phyloP scores from a whole-genome alignment of 495 filamentous ascomycete species.

The Alectoria sarmentosa region DNA sequence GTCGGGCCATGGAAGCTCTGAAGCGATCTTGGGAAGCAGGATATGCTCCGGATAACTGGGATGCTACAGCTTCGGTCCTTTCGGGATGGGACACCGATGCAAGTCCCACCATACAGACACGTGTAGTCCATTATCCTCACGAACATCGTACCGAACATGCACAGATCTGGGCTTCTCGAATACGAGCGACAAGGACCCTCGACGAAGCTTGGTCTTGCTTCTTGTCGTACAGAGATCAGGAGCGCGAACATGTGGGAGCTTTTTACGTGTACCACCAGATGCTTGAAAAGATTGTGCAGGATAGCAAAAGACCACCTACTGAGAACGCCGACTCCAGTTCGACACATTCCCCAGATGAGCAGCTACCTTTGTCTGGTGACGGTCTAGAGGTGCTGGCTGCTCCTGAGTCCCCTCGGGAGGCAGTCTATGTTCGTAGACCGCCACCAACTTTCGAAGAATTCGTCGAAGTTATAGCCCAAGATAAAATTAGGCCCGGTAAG shows the following conservation, averaged over 20 bases:
- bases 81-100: slow-evolving; percentile 63
- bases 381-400: slow-evolving; percentile 49
- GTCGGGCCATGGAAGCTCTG: slow-evolving; percentile 51
- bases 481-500: slow-evolving; percentile 38
- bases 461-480: slow-evolving; percentile 44
- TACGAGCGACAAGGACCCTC: slow-evolving; percentile 54
- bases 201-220: slow-evolving; percentile 71
- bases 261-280: slow-evolving; percentile 48
- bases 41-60: slow-evolving; percentile 49
- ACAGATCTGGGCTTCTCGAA: slow-evolving; percentile 34
- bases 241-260: background rate
- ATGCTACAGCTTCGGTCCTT: slow-evolving; percentile 47
- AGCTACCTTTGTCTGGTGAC: slow-evolving; percentile 50
- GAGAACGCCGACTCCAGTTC: background rate
- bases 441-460: slow-evolving; percentile 50
- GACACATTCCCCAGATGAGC: background rate
- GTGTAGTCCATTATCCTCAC: slow-evolving; percentile 31
- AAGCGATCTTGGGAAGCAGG: slow-evolving; percentile 58
- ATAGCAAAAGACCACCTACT: slow-evolving; percentile 28
- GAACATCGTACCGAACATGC: background rate
- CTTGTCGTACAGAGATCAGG: slow-evolving; percentile 40
- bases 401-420: slow-evolving; percentile 49
- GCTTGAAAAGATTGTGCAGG: slow-evolving; percentile 51
- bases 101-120: slow-evolving; percentile 63
- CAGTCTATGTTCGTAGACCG: slow-evolving; percentile 49